Percentiles rank a stretch among this genome's conserved stretches.
phyloP scores from a whole-genome alignment of 768 basidiomycete genomes.

The Lentinula aciculospora region DNA sequence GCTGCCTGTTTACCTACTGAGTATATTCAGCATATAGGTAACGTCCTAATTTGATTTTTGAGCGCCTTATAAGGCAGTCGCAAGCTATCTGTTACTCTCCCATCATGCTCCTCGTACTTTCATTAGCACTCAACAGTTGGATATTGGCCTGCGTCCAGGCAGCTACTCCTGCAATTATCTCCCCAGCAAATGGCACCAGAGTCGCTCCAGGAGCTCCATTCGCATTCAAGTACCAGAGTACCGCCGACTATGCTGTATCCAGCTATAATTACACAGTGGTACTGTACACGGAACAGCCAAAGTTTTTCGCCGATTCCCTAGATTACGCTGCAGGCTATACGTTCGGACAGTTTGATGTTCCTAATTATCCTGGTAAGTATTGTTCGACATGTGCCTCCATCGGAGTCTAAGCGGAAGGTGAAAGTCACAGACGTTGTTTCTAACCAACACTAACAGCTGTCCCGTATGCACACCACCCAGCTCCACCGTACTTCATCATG shows the following conservation, averaged over 20 bases:
- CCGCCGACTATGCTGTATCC: constrained; percentile 27
- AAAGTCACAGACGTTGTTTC: not conserved
- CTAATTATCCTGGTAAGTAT: constrained; percentile 26
- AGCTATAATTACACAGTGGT: constrained; percentile 26
- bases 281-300: constrained; percentile 17
- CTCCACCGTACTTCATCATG: constrained; percentile 27
- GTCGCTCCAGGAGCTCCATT: constrained; percentile 24
- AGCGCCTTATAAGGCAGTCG: not conserved
- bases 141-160: constrained; percentile 5
- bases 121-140: not conserved
- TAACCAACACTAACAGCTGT: constrained; percentile 16
- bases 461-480: constrained; percentile 23
- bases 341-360: constrained; percentile 25
- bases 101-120: too few species aligned
- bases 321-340: constrained; percentile 22
- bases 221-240: constrained; percentile 22
- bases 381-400: not conserved
- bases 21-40: too few species aligned
- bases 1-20: not conserved
- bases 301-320: constrained; percentile 8
- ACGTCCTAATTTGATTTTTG: not conserved
- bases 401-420: not conserved
- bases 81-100: too few species aligned
- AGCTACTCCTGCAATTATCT: constrained; percentile 16
- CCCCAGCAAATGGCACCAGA: constrained; percentile 13